phyloP scores from a whole-genome alignment of 768 basidiomycete genomes.

The Mycena kentingensis region DNA sequence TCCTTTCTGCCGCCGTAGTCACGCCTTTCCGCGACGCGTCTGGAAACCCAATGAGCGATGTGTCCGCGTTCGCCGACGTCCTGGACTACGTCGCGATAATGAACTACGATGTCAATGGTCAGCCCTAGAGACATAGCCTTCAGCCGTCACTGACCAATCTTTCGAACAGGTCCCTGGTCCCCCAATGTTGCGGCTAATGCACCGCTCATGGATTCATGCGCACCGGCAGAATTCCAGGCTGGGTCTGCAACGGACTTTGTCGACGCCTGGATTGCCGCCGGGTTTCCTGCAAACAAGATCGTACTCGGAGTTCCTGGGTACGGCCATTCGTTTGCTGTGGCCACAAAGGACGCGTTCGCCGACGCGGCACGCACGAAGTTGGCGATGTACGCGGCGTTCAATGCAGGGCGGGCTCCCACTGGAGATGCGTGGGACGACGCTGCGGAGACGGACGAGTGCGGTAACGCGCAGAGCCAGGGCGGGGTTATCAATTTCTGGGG shows the following conservation, averaged over 20 bases:
- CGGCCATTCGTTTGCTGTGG: constrained; percentile 70
- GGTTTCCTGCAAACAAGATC: constrained; percentile 66
- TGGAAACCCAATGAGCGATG: constrained; percentile 65
- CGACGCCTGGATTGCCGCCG: constrained; percentile 68
- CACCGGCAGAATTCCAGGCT: constrained; percentile 49
- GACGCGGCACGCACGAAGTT: constrained; percentile 33
- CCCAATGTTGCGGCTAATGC: constrained; percentile 76
- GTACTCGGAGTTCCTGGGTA: constrained; percentile 82
- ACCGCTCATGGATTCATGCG: constrained; percentile 75
- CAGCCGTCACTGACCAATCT: no score
- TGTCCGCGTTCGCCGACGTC: constrained; percentile 69
- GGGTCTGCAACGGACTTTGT: constrained; percentile 79
- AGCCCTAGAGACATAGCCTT: no score
- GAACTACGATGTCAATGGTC: constrained; percentile 55
- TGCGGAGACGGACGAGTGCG: constrained; percentile 51
- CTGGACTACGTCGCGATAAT: constrained; percentile 57
- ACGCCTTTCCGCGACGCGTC: constrained; percentile 47
- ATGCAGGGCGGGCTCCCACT: constrained; percentile 42
- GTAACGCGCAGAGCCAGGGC: constrained; percentile 34
- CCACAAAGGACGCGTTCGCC: constrained; percentile 37
- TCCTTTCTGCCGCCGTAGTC: constrained; percentile 53
- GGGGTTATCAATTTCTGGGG: constrained; percentile 67
- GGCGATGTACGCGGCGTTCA: constrained; percentile 51
- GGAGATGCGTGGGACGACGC: constrained; percentile 54
- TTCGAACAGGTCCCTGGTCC: no score